Evolutionary conservation across 805 yeast species (phyloP), one percentile per base, ranked within the genome.

Genomic region (Candida schatavii): DNA sequence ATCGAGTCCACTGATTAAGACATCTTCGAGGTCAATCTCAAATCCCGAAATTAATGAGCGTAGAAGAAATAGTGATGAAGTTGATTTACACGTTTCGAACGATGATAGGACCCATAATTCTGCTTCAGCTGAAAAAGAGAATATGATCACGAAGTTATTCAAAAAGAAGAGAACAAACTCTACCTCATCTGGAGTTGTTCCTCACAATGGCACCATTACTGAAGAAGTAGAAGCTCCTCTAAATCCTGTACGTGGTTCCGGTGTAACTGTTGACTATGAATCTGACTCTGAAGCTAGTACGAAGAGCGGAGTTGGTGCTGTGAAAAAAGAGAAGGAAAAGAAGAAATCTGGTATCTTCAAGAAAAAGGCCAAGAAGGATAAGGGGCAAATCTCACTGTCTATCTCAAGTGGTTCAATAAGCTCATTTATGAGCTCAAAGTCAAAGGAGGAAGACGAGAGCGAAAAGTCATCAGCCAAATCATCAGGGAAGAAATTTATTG

Each of bases 71-170:
- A 27, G 14, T 13, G 19, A 29, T 6, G 41, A 41, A 40, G 20
- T 32, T 19, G 19, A 13, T 4, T 22, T 50, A 46, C 6, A 15
- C n/a, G 31, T 20, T 13, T 18, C 29, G 6, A 31, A 19, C 19
- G 41, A 42, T 19, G 27, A 23, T 23, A 33, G 28, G 33, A 30
- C 26, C 31, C 18, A 25, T 18, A 32, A 27, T 9, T 25, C n/a
- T 22, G 26, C 11, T 40, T 3, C 42, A 47, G 21, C 20, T 9
- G 66, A 64, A 1, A 67, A 67, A 46, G 74, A 67, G 39, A 70
- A 66, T 44, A 64, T 69, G 35, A 68, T 70, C 23, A 49, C 64
- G 19, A 69, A 70, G 48, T 56, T 70, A 13, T 70, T 70, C 55
- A 69, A 65, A 52, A 61, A 62, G 46, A 62, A 62, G 42, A 51